Conservation (phyloP, 768 basidiomycete species). For the Agaricus sinodeliciosus region DNA sequence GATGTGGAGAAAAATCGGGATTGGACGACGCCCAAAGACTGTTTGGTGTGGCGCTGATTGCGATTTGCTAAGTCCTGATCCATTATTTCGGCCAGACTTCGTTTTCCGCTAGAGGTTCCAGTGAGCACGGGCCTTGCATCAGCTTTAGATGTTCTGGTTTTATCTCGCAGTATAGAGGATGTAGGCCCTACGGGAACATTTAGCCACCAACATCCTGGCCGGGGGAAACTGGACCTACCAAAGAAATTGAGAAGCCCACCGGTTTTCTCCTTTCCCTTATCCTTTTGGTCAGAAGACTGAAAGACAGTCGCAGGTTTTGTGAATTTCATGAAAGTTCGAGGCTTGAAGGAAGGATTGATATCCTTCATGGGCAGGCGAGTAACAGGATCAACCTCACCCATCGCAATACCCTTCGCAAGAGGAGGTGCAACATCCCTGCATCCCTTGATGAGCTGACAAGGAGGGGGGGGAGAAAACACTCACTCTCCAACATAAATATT, state of each 20-base stretch:
- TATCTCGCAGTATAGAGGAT: constrained; percentile 27
- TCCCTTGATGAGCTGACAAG: constrained; percentile 10
- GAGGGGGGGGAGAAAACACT: constrained; percentile 15
- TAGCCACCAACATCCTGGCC: not conserved
- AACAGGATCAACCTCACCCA: constrained; percentile 67
- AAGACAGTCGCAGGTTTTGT: constrained; percentile 15
- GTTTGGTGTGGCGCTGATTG: constrained; percentile 24
- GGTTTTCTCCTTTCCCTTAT: constrained; percentile 43
- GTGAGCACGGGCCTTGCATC: constrained; percentile 13
- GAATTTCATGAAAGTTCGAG: constrained; percentile 39
- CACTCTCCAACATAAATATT: constrained; percentile 73
- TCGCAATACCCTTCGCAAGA: constrained; percentile 60
- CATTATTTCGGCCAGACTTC: constrained; percentile 65
- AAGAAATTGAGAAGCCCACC: constrained; percentile 57
- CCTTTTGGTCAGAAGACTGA: constrained; percentile 25
- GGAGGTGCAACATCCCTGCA: constrained; percentile 56
- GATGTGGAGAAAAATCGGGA: constrained; percentile 32
- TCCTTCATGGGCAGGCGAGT: constrained; percentile 67
- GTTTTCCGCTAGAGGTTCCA: constrained; percentile 69
- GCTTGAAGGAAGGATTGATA: constrained; percentile 62
- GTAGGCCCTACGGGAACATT: constrained; percentile 31
- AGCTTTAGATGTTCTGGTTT: constrained; percentile 10
- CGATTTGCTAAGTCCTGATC: constrained; percentile 54
- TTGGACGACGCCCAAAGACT: constrained; percentile 18
- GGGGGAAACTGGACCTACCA: constrained; percentile 30